A percentile compares a stretch with the other conserved stretches of the same genome.
Evolutionary conservation across 768 basidiomycete genomes (phyloP).

Genomic region (Xerocomellus chrysenteron): DNA sequence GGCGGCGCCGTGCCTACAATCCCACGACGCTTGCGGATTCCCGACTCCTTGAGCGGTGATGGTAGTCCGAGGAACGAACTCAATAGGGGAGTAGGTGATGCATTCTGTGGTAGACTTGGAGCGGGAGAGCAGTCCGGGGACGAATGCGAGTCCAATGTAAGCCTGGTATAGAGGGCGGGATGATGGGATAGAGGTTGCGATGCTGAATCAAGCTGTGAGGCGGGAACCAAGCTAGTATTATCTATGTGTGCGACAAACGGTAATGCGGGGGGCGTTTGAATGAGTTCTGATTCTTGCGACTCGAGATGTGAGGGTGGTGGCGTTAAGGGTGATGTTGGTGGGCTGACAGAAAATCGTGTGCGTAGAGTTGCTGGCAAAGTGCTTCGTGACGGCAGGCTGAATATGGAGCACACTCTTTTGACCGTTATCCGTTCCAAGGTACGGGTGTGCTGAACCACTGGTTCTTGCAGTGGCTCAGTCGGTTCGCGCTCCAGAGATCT

Average conservation of each 20-base stretch:
- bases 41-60: slow-evolving; percentile 6
- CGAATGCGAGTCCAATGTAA: slow-evolving; percentile 31
- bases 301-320: slow-evolving; percentile 24
- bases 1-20: slow-evolving; percentile 1
- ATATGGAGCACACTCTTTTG: slow-evolving; percentile 15
- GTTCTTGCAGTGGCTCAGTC: slow-evolving; percentile 36
- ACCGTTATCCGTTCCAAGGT: slow-evolving; percentile 19
- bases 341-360: slow-evolving; percentile 17
- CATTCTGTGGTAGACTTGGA: slow-evolving; percentile 4
- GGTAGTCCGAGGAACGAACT: slow-evolving; percentile 9
- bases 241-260: slow-evolving; percentile 31
- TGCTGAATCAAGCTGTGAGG: slow-evolving; percentile 38
- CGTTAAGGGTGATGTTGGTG: slow-evolving; percentile 30
- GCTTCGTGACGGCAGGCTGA: slow-evolving; percentile 5
- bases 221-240: slow-evolving; percentile 33
- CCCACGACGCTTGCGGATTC: slow-evolving; percentile 11
- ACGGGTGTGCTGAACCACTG: slow-evolving; percentile 14
- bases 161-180: slow-evolving; percentile 38
- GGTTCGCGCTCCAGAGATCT: slow-evolving; percentile 30
- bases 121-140: slow-evolving; percentile 2
- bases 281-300: slow-evolving; percentile 47
- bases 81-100: slow-evolving; percentile 6
- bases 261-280: slow-evolving; percentile 47
- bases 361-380: slow-evolving; percentile 5
- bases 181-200: slow-evolving; percentile 31